Conservation (phyloP, 306 rosid species). For the Cicer chorassanicum region DNA sequence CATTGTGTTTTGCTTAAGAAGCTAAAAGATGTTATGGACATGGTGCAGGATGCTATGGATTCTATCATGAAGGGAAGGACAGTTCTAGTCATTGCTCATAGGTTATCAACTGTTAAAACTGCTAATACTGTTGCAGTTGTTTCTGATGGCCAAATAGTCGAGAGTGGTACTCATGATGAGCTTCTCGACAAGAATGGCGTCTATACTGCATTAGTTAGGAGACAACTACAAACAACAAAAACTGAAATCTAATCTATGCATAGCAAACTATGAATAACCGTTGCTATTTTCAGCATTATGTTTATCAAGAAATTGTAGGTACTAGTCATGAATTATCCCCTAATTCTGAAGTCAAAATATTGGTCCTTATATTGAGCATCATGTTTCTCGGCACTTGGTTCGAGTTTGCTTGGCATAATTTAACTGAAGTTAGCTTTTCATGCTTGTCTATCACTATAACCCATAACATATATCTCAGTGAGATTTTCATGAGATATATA, state of each 20-base stretch:
- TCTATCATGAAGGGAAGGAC: conserved; percentile 77
- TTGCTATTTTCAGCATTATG: conserved; percentile 22
- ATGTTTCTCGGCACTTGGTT: conserved; percentile 10
- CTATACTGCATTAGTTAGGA: conserved; percentile 63
- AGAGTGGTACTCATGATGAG: conserved; percentile 69
- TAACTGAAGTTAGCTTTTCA: not conserved
- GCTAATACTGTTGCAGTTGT: conserved; percentile 67
- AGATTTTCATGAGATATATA: no score
- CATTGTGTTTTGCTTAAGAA: conserved; percentile 8
- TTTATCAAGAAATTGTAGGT: conserved; percentile 40
- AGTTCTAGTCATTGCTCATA: conserved; percentile 76
- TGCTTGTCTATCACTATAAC: not conserved
- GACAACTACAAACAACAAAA: conserved; percentile 61
- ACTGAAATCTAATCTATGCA: conserved; percentile 43
- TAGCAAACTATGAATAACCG: conserved; percentile 9
- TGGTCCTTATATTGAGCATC: conserved; percentile 30
- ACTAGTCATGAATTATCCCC: not conserved
- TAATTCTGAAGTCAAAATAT: not conserved
- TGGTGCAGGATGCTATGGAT: conserved; percentile 74
- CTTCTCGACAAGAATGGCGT: conserved; percentile 64
- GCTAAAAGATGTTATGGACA: conserved; percentile 26
- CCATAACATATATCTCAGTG: no score
- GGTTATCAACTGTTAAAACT: conserved; percentile 72
- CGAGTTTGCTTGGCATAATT: not conserved
- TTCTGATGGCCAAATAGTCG: conserved; percentile 71